phyloP scores from a whole-genome alignment of 371 early-diverging fungal genomes.

The Apophysomyces ossiformis region DNA sequence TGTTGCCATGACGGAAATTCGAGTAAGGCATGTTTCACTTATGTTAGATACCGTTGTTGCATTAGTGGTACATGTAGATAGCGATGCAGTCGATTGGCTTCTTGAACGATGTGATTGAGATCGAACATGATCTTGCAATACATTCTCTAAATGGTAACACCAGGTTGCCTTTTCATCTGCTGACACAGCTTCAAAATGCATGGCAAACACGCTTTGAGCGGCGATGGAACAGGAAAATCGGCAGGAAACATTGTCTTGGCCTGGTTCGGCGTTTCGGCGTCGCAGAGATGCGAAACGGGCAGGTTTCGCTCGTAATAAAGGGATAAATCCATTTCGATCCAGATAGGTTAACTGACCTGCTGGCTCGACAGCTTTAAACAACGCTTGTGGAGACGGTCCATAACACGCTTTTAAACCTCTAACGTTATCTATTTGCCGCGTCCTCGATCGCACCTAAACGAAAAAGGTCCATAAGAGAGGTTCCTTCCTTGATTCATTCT shows the following conservation, averaged over 20 bases:
- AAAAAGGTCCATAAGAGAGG: not conserved
- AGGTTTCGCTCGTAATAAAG: not conserved
- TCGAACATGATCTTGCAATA: conserved; percentile 12
- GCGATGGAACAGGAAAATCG: conserved; percentile 43
- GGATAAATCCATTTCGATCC: conserved; percentile 18
- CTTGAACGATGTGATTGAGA: not conserved
- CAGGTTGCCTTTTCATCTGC: conserved; percentile 31
- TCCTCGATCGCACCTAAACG: conserved; percentile 10
- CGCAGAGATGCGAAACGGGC: conserved; percentile 22
- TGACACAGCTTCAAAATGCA: conserved; percentile 34
- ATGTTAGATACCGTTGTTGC: not conserved
- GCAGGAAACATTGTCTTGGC: not conserved
- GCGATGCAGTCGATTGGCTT: not conserved
- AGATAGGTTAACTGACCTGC: conserved; percentile 33
- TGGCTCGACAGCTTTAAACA: conserved; percentile 27
- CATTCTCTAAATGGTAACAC: conserved; percentile 35
- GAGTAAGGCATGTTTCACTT: not conserved
- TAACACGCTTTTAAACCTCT: not conserved
- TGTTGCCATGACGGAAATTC: not conserved
- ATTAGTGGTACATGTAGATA: not conserved
- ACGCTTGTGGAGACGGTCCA: conserved; percentile 28
- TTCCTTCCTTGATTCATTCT: not conserved
- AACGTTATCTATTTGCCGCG: not conserved
- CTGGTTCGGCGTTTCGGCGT: not conserved
- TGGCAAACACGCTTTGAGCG: conserved; percentile 24